A percentile compares a stretch with the other conserved stretches of the same genome.
Conservation (phyloP, 805 yeast species). For the Starmera caribaea region DNA sequence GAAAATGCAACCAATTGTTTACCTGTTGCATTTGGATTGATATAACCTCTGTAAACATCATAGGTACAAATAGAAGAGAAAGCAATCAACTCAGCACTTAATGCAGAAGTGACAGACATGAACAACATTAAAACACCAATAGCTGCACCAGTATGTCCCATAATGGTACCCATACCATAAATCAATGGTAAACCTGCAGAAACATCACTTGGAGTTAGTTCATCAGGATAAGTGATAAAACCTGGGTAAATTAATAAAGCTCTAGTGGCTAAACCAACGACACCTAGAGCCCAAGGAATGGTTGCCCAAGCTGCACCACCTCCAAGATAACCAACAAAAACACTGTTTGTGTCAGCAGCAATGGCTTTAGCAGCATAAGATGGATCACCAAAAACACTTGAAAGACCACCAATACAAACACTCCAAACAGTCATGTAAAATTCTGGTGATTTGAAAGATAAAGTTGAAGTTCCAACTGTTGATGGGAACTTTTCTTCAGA, state of each 20-base stretch:
- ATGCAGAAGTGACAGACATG: slow-evolving; percentile 34
- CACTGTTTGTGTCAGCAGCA: slow-evolving; percentile 27
- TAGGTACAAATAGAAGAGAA: slow-evolving; percentile 29
- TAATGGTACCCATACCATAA: slow-evolving; percentile 34
- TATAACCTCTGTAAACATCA: slow-evolving; percentile 30
- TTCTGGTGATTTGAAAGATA: slow-evolving; percentile 22
- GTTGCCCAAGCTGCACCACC: slow-evolving; percentile 30
- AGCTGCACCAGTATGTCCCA: slow-evolving; percentile 33
- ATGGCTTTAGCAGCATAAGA: slow-evolving; percentile 32
- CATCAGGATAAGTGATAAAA: slow-evolving; percentile 32
- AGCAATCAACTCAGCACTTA: slow-evolving; percentile 33
- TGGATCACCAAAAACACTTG: slow-evolving; percentile 27
- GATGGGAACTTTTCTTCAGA: slow-evolving; percentile 23
- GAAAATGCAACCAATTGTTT: slow-evolving; percentile 24
- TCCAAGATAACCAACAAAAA: slow-evolving; percentile 24
- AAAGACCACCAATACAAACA: slow-evolving; percentile 22
- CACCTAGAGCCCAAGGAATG: slow-evolving; percentile 27
- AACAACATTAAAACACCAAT: slow-evolving; percentile 30
- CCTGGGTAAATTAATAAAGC: slow-evolving; percentile 23
- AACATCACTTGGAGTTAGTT: slow-evolving; percentile 27
- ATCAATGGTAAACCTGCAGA: slow-evolving; percentile 28
- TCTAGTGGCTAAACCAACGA: slow-evolving; percentile 27
- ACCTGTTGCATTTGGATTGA: slow-evolving; percentile 30
- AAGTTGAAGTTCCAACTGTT: slow-evolving; percentile 12
- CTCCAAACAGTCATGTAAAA: slow-evolving; percentile 22